Evolutionary conservation across 345 rosid species (phyloP), one percentile per base, ranked within the genome.

Genomic region (Brassica cretica): DNA sequence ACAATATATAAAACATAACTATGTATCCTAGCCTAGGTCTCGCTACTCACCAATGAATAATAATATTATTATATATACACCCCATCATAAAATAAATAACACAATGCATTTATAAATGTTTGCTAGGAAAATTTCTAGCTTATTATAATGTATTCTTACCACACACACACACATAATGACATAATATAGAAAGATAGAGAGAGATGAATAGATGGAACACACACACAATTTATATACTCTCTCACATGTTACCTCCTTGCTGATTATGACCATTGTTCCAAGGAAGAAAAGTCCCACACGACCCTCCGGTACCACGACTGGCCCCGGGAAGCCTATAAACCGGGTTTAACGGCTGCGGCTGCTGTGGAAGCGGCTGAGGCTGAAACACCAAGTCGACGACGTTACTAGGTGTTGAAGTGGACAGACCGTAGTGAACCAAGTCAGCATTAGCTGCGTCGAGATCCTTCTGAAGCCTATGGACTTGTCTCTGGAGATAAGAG

Each of bases 391-490:
- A 65, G 24, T 80, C 83, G 7, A 66, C 83, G 3, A 49, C 60
- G 61, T 60, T 73, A 6, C 76, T 32, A 25, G 84, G 74, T 62
- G 80, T 65, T 53, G 88, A 82, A 67, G 78, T 84, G 74, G 83
- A 81, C 71, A 85, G 78, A 68, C 89, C 90, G 3, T 65, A 89
- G 16, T 87, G 97, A 51, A 89, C 82, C 76, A 94, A 82, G 76
- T 94, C 94, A 1, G 97, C 88, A 58, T 94, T 94, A 15, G 98
- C 97, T 0, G 85, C 83, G 49, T 94, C 93, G 6, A 94, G 97
- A 68, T 94, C 98, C 80, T 94, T 92, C 79, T 94, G 98, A 62
- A 94, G 94, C 84, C 93, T 83, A 21, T 90, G 93, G 68, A 93
- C 96, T 79, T 91, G 97, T 74, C 96, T 82, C 74, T 93, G 98